Evolutionary conservation across 495 filamentous ascomycete genomes (phyloP).

Genomic region (Annulohypoxylon stygium): DNA sequence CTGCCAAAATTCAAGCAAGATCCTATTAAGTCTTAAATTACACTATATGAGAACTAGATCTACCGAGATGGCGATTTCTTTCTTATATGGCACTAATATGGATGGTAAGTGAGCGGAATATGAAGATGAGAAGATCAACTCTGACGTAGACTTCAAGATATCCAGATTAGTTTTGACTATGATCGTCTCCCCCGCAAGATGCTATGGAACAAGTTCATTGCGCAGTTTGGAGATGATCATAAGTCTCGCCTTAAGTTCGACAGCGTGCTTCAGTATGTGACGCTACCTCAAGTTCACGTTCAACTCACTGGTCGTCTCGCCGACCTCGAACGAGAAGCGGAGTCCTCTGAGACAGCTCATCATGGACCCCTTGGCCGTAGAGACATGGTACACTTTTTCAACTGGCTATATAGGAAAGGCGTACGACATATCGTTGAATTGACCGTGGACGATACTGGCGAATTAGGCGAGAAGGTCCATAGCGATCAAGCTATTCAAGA

Average conservation of each 20-base stretch:
- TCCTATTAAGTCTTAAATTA: constrained; percentile 1
- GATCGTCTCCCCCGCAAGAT: constrained; percentile 2
- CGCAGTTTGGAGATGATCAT: not conserved
- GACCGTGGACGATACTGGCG: not conserved
- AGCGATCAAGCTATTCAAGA: constrained; percentile 13
- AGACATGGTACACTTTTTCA: constrained; percentile 13
- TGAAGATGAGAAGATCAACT: not conserved
- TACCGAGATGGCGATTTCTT: constrained; percentile 3
- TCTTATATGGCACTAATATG: constrained; percentile 15
- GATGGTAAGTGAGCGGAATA: constrained; percentile 1
- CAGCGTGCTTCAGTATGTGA: constrained; percentile 8
- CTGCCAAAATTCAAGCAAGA: not conserved
- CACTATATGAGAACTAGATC: constrained; percentile 7
- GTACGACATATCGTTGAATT: constrained; percentile 8
- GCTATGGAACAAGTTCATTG: not conserved
- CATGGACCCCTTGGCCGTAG: not conserved
- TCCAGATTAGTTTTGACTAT: constrained; percentile 16
- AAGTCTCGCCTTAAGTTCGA: constrained; percentile 2
- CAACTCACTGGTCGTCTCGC: constrained; percentile 9
- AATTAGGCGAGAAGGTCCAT: constrained; percentile 1
- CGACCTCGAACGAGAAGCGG: constrained; percentile 5
- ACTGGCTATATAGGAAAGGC: constrained; percentile 11
- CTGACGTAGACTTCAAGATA: not conserved
- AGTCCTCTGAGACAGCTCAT: not conserved
- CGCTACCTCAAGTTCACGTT: constrained; percentile 1